Evolutionary conservation across 2,329 filamentous ascomycete species (phyloP).

Genomic region (Stachybotrys elegans): DNA sequence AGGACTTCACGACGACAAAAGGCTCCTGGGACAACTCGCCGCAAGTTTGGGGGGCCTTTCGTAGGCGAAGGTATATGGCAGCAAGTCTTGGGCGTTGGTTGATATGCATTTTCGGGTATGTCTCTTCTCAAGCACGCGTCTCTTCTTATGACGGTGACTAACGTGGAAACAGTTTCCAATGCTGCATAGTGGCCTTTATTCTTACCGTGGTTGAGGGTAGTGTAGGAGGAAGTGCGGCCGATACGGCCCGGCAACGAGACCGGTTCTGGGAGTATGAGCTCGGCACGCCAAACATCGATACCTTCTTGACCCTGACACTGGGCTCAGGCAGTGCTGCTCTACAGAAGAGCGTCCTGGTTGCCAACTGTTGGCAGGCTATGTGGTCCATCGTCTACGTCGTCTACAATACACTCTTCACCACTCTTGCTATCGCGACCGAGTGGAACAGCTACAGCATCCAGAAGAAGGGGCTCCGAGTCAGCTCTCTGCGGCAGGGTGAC

Average conservation of each 20-base stretch:
- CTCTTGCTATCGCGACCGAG: background rate
- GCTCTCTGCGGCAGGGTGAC: slow-evolving; percentile 5
- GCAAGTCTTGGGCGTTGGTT: background rate
- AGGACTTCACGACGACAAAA: background rate
- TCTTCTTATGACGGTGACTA: no score
- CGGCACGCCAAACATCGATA: background rate
- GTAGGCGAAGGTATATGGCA: background rate
- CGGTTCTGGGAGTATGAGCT: background rate
- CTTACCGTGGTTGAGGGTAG: no score
- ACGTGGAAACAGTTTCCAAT: no score
- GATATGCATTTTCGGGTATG: background rate
- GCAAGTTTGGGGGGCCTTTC: background rate
- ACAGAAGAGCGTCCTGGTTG: background rate
- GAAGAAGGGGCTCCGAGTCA: slow-evolving; percentile 10
- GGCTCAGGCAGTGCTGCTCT: background rate
- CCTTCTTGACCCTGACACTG: background rate
- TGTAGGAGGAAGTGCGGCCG: no score
- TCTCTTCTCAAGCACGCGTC: no score
- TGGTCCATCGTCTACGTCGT: background rate
- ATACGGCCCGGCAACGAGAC: no score
- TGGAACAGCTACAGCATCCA: background rate
- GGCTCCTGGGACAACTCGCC: background rate
- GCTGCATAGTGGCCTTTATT: no score
- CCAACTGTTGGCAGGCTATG: background rate
- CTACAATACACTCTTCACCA: background rate